A percentile compares a stretch with the other conserved stretches of the same genome.
These are phyloP conservation scores for Candida neerlandica DNA, from an alignment of 1,139 yeast species.

Conservation along the genomic window DNA sequence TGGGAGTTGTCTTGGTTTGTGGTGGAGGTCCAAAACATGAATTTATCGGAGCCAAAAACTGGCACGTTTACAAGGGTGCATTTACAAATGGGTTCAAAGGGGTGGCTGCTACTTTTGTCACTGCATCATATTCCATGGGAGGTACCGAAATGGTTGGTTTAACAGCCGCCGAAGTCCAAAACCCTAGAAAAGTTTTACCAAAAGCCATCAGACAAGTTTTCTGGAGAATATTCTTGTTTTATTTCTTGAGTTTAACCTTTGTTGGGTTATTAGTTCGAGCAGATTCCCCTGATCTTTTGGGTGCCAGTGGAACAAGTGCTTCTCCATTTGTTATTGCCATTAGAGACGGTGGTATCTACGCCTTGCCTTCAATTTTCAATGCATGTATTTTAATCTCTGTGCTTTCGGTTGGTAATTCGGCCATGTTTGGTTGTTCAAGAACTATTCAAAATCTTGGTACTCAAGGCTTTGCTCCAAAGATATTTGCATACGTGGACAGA, in stretches of 20 bases:
- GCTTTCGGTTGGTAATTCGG: slow-evolving; percentile 47
- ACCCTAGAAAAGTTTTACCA: slow-evolving; percentile 41
- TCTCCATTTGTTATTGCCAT: slow-evolving; percentile 66
- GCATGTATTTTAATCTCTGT: slow-evolving; percentile 45
- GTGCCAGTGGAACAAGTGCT: slow-evolving; percentile 34
- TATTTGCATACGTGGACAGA: slow-evolving; percentile 40
- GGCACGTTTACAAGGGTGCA: slow-evolving; percentile 59
- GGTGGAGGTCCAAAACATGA: slow-evolving; percentile 71
- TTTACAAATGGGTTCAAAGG: slow-evolving; percentile 48
- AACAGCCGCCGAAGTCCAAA: slow-evolving; percentile 43
- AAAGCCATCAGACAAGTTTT: slow-evolving; percentile 47
- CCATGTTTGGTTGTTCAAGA: slow-evolving; percentile 48
- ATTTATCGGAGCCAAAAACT: slow-evolving; percentile 63
- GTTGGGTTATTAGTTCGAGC: slow-evolving; percentile 43
- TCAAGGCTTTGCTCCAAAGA: slow-evolving; percentile 43
- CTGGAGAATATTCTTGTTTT: slow-evolving; percentile 46
- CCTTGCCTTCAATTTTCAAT: slow-evolving; percentile 47
- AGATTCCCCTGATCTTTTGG: slow-evolving; percentile 34
- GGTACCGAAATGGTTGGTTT: slow-evolving; percentile 53
- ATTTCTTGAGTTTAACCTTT: slow-evolving; percentile 40
- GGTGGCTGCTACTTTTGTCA: slow-evolving; percentile 43
- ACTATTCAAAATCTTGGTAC: slow-evolving; percentile 44
- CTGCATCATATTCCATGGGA: slow-evolving; percentile 46
- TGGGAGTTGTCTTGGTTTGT: slow-evolving; percentile 60
- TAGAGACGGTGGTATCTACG: slow-evolving; percentile 51